Base-by-base conservation (phyloP, 441 rosid species). In the Aleurites moluccanus region DNA sequence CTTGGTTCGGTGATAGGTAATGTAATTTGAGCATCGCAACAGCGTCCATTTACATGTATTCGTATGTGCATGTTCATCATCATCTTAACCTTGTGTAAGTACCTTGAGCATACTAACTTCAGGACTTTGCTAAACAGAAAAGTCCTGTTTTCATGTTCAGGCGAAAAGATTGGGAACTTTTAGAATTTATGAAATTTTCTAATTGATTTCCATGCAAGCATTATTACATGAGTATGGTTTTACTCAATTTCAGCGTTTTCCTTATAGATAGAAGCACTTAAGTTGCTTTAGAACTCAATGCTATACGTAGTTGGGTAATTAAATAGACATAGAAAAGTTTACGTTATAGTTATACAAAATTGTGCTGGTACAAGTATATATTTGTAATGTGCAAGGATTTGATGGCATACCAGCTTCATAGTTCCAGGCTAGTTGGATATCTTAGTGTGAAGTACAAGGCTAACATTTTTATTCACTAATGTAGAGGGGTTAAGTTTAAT, bases 281-380 rank as follows among this genome's bases (percentile, higher is more conserved):
- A 64, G 47, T 20, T 38, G 21, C 27, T 38, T 64, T 64, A 64
- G 33, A 64, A 64, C 67, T 13, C n/a, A 64, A 64, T 64, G 44
- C 16, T 40, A 64, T 40, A 10, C 8, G 10, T 53, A 6, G 23
- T 6, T 53, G 59, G 59, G 23, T 21, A 1, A 53, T 53, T 53
- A 7, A 7, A 53, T 4, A 5, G 21, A 53, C 40, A 6, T 38
- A 38, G 11, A n/a, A 53, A 53, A 20, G 20, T 53, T 53, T 53
- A n/a, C 3, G 10, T n/a, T 16, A 53, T 50, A 53, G 40, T 38
- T 38, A 38, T 38, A 38, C 8, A 6, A 6, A 5, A 38, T 38
- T 38, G 40, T 0, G 40, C 0, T 38, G 40, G 40, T 38, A 38
- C 8, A 5, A 38, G 40, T 38, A 6, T 38, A 38, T 38, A 38